These are phyloP conservation scores for Acanthamoeba triangularis DNA, from an alignment of 208 protist species.

Conservation along the genomic window DNA sequence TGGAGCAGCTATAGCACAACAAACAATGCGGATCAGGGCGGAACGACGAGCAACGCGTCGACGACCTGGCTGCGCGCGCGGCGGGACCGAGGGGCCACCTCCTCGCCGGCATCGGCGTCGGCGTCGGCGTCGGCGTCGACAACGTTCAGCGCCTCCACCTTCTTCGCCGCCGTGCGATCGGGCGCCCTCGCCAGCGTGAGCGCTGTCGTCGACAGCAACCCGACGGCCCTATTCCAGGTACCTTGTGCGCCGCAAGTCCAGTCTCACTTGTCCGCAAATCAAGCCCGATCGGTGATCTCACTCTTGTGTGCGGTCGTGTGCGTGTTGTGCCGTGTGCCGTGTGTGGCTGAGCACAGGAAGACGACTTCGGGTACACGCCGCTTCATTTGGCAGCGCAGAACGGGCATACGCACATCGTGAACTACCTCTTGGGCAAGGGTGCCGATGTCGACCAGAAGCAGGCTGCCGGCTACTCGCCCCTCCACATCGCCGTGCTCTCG, in stretches of 20 bases:
- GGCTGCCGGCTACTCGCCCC: slow-evolving; percentile 18
- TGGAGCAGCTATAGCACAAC: slow-evolving; percentile 26
- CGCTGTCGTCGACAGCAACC: neutral
- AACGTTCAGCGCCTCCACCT: neutral
- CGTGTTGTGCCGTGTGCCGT: neutral
- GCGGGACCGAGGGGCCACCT: neutral
- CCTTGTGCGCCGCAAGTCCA: neutral
- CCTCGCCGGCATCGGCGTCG: neutral
- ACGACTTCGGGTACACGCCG: slow-evolving; percentile 40
- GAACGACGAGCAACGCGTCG: neutral
- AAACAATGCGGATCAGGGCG: neutral
- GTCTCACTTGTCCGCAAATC: neutral
- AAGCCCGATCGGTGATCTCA: neutral
- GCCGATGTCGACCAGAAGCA: neutral
- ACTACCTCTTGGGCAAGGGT: slow-evolving; percentile 10
- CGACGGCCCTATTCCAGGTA: neutral
- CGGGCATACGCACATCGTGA: slow-evolving; percentile 21
- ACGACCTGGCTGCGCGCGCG: neutral
- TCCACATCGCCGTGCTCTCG: slow-evolving; percentile 24
- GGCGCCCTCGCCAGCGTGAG: neutral
- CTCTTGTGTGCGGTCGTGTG: neutral
- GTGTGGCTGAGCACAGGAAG: neutral
- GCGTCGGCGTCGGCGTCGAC: neutral
- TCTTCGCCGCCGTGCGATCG: slow-evolving; percentile 1
- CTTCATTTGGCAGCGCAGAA: slow-evolving; percentile 16